Percentiles rank a stretch among this genome's conserved stretches.
Conservation (phyloP, 345 rosid genomes). For the Hibiscus mutabilis region DNA sequence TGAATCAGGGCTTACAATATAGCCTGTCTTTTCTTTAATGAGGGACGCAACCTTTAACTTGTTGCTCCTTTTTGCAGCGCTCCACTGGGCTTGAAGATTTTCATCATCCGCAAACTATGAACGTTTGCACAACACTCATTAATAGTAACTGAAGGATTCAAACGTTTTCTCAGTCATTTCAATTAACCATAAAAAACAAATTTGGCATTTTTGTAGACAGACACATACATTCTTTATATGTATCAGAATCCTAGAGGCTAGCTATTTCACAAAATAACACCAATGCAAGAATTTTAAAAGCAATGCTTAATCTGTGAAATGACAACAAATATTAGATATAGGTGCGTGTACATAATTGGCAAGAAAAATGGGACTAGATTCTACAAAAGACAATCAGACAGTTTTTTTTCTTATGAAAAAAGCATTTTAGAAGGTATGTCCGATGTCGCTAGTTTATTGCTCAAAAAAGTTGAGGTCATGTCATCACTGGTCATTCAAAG, state of each 20-base stretch:
- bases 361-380: not conserved
- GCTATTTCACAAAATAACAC: not conserved
- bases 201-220: not conserved
- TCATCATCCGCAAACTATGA: conserved; percentile 64
- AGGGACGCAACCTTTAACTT: conserved; percentile 63
- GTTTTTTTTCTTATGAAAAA: not conserved
- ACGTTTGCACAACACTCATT: conserved; percentile 16
- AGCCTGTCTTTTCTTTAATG: conserved; percentile 65
- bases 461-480: not conserved
- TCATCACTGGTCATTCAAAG: not conserved
- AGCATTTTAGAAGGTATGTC: not conserved
- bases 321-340: too few relatives aligned
- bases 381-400: not conserved
- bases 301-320: not conserved
- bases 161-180: not conserved
- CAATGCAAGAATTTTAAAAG: not conserved
- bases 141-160: not conserved
- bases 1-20: conserved; percentile 65
- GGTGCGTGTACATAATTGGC: not conserved
- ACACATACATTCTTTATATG: not conserved
- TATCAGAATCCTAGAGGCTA: not conserved
- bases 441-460: not conserved
- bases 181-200: not conserved
- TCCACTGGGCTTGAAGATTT: conserved; percentile 65
- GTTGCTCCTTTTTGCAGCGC: conserved; percentile 60